Evolutionary conservation across 441 rosid genomes (phyloP).

Genomic region (Euphorbia celastroides): DNA sequence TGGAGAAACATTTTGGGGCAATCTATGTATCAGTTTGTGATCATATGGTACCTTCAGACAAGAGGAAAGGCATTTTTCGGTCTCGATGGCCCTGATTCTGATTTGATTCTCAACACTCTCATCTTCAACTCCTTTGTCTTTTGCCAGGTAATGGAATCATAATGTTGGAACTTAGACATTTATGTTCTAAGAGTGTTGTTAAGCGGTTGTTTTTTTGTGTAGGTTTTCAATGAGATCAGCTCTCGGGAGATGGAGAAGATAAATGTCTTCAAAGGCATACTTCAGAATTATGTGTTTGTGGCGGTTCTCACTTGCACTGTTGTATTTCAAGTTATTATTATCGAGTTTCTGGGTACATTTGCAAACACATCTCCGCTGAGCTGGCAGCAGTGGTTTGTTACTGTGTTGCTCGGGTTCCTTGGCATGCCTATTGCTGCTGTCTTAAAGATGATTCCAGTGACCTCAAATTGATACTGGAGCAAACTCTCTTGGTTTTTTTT

Average conservation of each 20-base stretch:
- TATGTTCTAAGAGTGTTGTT: no score
- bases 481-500: conserved; percentile 7
- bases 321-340: conserved; percentile 35
- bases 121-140: conserved; percentile 51
- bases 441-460: conserved; percentile 50
- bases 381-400: conserved; percentile 54
- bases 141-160: conserved; percentile 53
- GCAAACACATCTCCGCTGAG: conserved; percentile 41
- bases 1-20: conserved; percentile 50
- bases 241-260: conserved; percentile 43
- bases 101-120: conserved; percentile 36
- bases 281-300: conserved; percentile 32
- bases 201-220: conserved; percentile 6
- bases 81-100: conserved; percentile 32
- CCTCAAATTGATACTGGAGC: conserved; percentile 26
- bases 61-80: conserved; percentile 31
- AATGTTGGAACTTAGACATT: no score
- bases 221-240: conserved; percentile 50
- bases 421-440: conserved; percentile 76
- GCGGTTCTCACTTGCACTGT: conserved; percentile 31
- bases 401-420: conserved; percentile 56
- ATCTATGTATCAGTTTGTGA: conserved; percentile 34
- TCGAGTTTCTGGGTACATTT: conserved; percentile 43
- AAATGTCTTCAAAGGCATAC: conserved; percentile 46
- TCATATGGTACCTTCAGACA: conserved; percentile 39